Percentiles rank a stretch among this genome's conserved stretches.
Conservation (phyloP, 2,329 filamentous ascomycete species). For the Trichophyton simii region DNA sequence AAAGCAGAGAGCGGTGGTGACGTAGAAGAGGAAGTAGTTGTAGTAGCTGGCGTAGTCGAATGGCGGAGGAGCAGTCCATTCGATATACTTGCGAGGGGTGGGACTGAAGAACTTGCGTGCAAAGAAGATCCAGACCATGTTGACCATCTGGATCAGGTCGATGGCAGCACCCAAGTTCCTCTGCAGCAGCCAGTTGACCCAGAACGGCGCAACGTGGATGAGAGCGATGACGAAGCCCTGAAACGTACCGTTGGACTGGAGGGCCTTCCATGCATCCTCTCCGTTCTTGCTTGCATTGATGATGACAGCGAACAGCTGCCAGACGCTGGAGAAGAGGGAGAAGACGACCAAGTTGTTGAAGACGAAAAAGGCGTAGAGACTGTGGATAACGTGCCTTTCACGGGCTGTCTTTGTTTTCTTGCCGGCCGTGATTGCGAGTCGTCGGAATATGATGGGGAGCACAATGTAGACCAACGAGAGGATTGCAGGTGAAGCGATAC, state of each 20-base stretch:
- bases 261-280: constrained; percentile 54
- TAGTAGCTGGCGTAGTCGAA: constrained; percentile 97
- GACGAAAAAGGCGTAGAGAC: constrained; percentile 89
- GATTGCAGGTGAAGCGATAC: constrained; percentile 76
- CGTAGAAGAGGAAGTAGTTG: constrained; percentile 94
- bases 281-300: constrained; percentile 46
- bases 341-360: constrained; percentile 96
- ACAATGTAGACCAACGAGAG: constrained; percentile 79
- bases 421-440: constrained; percentile 68
- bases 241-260: constrained; percentile 52
- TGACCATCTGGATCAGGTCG: constrained; percentile 81
- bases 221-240: constrained; percentile 57
- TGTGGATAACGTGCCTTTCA: constrained; percentile 79
- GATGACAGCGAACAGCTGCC: constrained; percentile 57
- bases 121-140: constrained; percentile 71
- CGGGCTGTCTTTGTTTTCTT: constrained; percentile 86
- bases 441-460: constrained; percentile 81
- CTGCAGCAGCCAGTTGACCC: constrained; percentile 87
- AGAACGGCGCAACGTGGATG: constrained; percentile 75
- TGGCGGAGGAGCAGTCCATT: constrained; percentile 77
- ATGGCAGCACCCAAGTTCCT: constrained; percentile 87
- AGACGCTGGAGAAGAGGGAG: constrained; percentile 76
- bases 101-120: constrained; percentile 72
- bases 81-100: constrained; percentile 81
- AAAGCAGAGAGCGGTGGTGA: constrained; percentile 77